phyloP scores from a whole-genome alignment of 108 stramenopile species.

The Pinguiococcus pyrenoidosus region DNA sequence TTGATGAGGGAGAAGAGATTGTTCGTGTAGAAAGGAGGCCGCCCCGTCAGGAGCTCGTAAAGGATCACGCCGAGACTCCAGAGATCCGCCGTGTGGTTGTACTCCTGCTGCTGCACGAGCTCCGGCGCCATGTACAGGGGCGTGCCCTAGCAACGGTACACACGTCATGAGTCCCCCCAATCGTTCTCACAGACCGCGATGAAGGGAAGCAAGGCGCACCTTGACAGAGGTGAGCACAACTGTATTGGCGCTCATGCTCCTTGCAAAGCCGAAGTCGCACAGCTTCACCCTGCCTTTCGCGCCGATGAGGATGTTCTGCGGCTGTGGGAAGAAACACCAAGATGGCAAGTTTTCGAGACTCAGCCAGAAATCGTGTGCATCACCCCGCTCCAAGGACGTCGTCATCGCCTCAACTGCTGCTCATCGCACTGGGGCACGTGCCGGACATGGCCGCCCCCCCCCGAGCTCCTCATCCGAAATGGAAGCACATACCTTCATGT shows the following conservation, averaged over 20 bases:
- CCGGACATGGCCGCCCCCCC: neutral
- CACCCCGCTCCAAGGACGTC: no score
- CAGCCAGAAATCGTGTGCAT: no score
- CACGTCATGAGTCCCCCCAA: no score
- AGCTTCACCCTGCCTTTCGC: slow-evolving; percentile 42
- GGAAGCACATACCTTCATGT: slow-evolving; percentile 26
- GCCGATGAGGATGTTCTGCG: slow-evolving; percentile 20
- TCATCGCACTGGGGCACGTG: no score
- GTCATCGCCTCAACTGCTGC: no score
- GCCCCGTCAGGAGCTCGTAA: slow-evolving; percentile 44
- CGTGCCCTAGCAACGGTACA: no score
- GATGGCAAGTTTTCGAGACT: no score
- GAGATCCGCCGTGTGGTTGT: slow-evolving; percentile 49
- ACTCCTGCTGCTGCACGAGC: slow-evolving; percentile 51
- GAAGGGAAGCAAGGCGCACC: no score
- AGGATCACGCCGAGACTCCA: slow-evolving; percentile 53
- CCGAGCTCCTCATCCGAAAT: no score
- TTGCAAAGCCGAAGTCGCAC: slow-evolving; percentile 57
- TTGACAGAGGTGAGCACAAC: slow-evolving; percentile 54
- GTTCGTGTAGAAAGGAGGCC: slow-evolving; percentile 56
- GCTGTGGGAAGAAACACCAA: neutral
- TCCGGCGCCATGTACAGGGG: slow-evolving; percentile 60
- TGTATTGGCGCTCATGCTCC: slow-evolving; percentile 43
- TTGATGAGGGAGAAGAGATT: slow-evolving; percentile 51
- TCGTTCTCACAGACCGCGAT: no score